Base-by-base conservation (phyloP, 257 asterid species). In the Salvia splendens region DNA sequence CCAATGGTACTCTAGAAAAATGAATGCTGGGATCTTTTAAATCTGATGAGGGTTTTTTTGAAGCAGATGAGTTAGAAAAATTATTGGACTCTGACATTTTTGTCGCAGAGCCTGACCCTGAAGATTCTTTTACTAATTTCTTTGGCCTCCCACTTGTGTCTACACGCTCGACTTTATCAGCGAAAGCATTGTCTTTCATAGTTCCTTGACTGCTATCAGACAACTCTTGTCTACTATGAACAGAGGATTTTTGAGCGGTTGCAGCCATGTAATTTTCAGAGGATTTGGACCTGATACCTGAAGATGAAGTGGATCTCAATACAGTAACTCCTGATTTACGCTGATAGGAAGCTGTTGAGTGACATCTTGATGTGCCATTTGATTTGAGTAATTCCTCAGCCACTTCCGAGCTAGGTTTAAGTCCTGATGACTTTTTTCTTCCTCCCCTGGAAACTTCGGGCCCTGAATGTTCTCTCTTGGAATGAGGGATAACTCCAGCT, bases 71-170 rank as follows among this genome's bases (percentile, higher is more conserved):
- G 64, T 82, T 80, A n/a, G 84, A 69, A 57, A 79, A 68, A 81
- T 81, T 85, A 67, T 79, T 73, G 56, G 82, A 69, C 70, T 83
- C 85, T 62, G 84, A 68, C 14, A 73, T 52, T 82, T 82, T 85
- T 41, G 87, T 56, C 20, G 65, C 71, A 59, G 83, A 69, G 72
- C 73, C 75, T 43, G 74, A 70, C 79, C 87, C 84, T 24, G 92
- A 70, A 64, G 80, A 68, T 75, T 90, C 96, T 85, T 83, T 88
- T 28, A 72, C 70, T 58, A 77, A 60, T 70, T 88, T 88, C 84
- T 79, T 88, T 32, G 80, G 75, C 73, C 77, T 93, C 64, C 74
- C 89, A 77, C 75, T 67, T 73, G 79, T 82, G 46, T 76, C 87
- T 49, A 79, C 95, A 76, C 60, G 87, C 84, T 76, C 80, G 66